Conservation (phyloP, 495 filamentous ascomycete species). For the Halenospora varia region DNA sequence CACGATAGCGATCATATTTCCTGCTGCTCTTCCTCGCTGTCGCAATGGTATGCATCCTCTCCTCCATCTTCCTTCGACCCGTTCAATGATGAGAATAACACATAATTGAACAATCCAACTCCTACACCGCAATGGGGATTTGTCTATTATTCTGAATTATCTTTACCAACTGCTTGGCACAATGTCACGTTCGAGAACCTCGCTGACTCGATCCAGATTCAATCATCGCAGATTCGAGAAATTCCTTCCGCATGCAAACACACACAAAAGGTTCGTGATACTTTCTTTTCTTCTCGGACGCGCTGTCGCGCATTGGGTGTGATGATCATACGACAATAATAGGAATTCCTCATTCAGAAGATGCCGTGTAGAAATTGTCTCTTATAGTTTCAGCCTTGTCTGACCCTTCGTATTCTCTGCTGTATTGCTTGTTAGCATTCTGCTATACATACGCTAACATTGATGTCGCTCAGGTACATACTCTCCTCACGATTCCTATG, state of each 20-base stretch:
- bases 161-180: neutral
- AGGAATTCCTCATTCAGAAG: slow-evolving; percentile 99
- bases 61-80: neutral
- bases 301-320: slow-evolving; percentile 38
- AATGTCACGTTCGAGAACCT: neutral
- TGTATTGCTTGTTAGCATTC: slow-evolving; percentile 3
- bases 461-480: slow-evolving; percentile 48
- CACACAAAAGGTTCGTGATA: slow-evolving; percentile 53
- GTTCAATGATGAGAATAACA: slow-evolving; percentile 51
- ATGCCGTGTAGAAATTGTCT: slow-evolving; percentile 81
- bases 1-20: neutral
- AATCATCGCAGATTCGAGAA: neutral
- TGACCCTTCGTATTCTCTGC: slow-evolving; percentile 47
- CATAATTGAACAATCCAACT: slow-evolving; percentile 73
- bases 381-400: slow-evolving; percentile 97
- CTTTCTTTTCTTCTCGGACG: slow-evolving; percentile 23
- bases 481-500: slow-evolving; percentile 15
- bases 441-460: slow-evolving; percentile 32
- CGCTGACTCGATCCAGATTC: neutral
- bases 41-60: slow-evolving; percentile 3
- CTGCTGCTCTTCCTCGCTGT: neutral
- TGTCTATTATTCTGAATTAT: slow-evolving; percentile 8
- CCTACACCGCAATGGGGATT: slow-evolving; percentile 70
- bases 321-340: slow-evolving; percentile 85
- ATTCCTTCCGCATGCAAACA: neutral